A percentile compares a stretch with the other conserved stretches of the same genome.
Evolutionary conservation across 2,329 filamentous ascomycete genomes (phyloP).

Genomic region (Ceratocystiopsis brevicomis): DNA sequence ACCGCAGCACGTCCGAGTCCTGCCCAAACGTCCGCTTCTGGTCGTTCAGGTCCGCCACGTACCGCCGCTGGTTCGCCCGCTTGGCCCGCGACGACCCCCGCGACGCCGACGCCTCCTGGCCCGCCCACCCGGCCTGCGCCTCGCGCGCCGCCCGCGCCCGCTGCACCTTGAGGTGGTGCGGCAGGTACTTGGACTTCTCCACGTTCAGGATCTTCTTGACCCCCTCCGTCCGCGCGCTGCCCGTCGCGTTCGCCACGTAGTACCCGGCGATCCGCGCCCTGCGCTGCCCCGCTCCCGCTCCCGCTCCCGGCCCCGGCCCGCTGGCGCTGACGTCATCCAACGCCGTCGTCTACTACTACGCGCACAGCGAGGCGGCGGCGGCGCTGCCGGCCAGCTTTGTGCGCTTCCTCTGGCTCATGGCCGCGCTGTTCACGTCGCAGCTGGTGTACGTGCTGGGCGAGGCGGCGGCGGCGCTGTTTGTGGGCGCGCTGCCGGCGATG

Average conservation of each 20-base stretch:
- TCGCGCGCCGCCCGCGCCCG: conserved; percentile 84
- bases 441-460: conserved; percentile 49
- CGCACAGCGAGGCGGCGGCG: no score
- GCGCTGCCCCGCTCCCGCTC: not conserved
- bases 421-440: conserved; percentile 41
- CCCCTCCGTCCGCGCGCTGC: conserved; percentile 78
- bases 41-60: conserved; percentile 85
- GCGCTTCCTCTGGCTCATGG: conserved; percentile 50
- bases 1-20: conserved; percentile 82
- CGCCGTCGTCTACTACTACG: no score
- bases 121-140: conserved; percentile 44
- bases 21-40: conserved; percentile 77
- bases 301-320: no score
- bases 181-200: conserved; percentile 94
- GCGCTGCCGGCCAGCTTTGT: conserved; percentile 46
- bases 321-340: no score
- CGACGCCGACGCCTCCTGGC: conserved; percentile 58
- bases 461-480: conserved; percentile 49
- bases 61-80: conserved; percentile 85
- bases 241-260: conserved; percentile 73
- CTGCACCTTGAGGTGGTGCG: conserved; percentile 91
- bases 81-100: conserved; percentile 74
- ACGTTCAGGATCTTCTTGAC: conserved; percentile 91
- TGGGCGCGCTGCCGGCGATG: conserved; percentile 36
- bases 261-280: conserved; percentile 36